Evolutionary conservation across 345 rosid species (phyloP).

Genomic region (Schrenkiella parvula): DNA sequence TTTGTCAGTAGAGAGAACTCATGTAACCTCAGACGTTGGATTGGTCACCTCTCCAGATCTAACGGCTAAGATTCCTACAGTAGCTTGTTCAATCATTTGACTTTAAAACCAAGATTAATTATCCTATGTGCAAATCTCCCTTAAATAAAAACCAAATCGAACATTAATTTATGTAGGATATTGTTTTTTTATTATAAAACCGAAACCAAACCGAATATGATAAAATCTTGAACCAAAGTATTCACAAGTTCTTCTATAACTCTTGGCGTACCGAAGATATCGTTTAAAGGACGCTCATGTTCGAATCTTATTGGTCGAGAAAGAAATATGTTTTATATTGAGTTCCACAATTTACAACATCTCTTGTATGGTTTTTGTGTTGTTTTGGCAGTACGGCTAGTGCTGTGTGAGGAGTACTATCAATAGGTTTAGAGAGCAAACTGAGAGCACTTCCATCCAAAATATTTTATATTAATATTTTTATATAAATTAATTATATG

Average conservation of each 20-base stretch:
- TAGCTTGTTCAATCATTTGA: background rate
- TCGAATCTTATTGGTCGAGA: too few species aligned
- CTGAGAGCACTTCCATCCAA: too few species aligned
- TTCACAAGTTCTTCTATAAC: too few species aligned
- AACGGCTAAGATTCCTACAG: background rate
- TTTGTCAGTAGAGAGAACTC: background rate
- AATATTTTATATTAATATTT: too few species aligned
- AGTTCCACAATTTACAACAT: background rate
- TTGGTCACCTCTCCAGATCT: slow-evolving; percentile 7
- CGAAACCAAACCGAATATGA: too few species aligned
- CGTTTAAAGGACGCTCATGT: too few species aligned
- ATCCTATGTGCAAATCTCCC: background rate
- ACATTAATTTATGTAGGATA: background rate
- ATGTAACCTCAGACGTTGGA: slow-evolving; percentile 15
- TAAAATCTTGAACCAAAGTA: too few species aligned
- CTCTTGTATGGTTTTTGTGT: slow-evolving; percentile 6
- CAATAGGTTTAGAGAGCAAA: slow-evolving; percentile 16
- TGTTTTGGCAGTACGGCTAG: slow-evolving; percentile 39
- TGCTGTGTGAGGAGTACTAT: slow-evolving; percentile 51
- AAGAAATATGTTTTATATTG: too few species aligned
- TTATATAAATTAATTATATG: too few species aligned
- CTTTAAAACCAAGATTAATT: background rate
- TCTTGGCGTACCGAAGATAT: too few species aligned
- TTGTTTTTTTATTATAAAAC: too few species aligned
- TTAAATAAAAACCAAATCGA: background rate